Evolutionary conservation across 2,329 filamentous ascomycete genomes (phyloP).

Genomic region (Cercospora beticola): DNA sequence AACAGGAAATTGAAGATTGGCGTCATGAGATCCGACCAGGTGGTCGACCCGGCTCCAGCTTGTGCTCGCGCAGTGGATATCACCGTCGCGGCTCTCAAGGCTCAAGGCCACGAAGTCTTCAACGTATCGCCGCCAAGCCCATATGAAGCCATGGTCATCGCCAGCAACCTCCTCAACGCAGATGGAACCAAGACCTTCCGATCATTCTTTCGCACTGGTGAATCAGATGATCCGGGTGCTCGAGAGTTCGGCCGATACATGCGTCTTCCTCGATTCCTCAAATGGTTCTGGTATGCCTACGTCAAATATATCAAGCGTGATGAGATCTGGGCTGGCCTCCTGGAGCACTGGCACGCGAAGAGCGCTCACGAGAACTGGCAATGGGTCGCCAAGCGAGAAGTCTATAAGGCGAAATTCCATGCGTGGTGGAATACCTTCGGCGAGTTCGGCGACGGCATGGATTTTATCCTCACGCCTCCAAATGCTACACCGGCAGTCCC

Average conservation of each 20-base stretch:
- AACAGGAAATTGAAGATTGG: conserved; percentile 68
- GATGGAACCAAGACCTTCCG: conserved; percentile 81
- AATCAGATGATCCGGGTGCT: conserved; percentile 77
- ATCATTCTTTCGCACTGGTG: conserved; percentile 71
- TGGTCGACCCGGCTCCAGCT: conserved; percentile 83
- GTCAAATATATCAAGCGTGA: conserved; percentile 81
- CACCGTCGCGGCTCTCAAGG: conserved; percentile 66
- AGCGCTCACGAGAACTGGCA: conserved; percentile 78
- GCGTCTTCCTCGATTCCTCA: conserved; percentile 68
- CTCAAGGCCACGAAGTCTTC: conserved; percentile 72
- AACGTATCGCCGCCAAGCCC: conserved; percentile 57
- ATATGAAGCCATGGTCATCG: conserved; percentile 73
- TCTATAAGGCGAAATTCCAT: conserved; percentile 75
- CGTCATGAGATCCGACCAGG: conserved; percentile 68
- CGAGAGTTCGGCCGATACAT: conserved; percentile 73
- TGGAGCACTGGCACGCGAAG: conserved; percentile 72
- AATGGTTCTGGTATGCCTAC: conserved; percentile 85
- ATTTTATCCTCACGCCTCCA: conserved; percentile 78
- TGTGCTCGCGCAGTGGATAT: conserved; percentile 74
- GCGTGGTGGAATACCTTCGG: conserved; percentile 75
- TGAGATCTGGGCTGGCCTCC: conserved; percentile 71
- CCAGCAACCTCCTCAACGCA: conserved; percentile 76
- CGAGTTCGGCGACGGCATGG: conserved; percentile 49
- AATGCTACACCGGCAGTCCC: conserved; percentile 89
- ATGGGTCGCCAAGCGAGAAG: conserved; percentile 73